A percentile compares a stretch with the other conserved stretches of the same genome.
Evolutionary conservation across 2,329 filamentous ascomycete species (phyloP).

Genomic region (Calycina herbarum): DNA sequence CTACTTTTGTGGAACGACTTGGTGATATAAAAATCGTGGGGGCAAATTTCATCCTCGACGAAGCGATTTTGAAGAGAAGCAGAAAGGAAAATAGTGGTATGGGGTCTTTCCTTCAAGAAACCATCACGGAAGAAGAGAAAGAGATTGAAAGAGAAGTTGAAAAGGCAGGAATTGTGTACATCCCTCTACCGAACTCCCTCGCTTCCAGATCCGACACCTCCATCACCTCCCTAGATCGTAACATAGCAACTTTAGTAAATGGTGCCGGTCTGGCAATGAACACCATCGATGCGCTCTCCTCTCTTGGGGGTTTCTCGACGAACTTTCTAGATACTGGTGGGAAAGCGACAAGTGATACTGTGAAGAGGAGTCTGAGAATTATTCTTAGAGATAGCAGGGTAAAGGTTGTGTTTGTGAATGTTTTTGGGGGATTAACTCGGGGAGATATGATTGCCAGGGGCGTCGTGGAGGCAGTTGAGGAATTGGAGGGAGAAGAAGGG

Average conservation of each 20-base stretch:
- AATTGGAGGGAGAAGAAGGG: constrained; percentile 48
- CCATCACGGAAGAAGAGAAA: constrained; percentile 47
- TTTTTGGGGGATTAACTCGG: constrained; percentile 60
- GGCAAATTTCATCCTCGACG: constrained; percentile 66
- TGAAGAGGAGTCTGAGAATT: constrained; percentile 73
- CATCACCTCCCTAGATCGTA: constrained; percentile 46
- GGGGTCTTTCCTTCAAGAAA: constrained; percentile 53
- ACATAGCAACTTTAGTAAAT: constrained; percentile 83
- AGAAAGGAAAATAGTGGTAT: constrained; percentile 61
- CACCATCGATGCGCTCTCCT: constrained; percentile 75
- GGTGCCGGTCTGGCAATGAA: constrained; percentile 91
- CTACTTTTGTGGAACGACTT: constrained; percentile 45
- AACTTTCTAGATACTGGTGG: constrained; percentile 92
- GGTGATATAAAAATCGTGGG: constrained; percentile 50
- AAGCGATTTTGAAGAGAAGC: constrained; percentile 62
- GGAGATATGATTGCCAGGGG: constrained; percentile 82
- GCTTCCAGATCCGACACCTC: not conserved
- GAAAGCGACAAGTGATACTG: constrained; percentile 80
- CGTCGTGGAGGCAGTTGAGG: constrained; percentile 69
- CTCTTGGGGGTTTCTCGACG: constrained; percentile 66
- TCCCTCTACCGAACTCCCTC: constrained; percentile 50
- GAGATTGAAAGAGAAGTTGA: constrained; percentile 62
- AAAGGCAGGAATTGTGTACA: constrained; percentile 75
- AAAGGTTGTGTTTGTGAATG: constrained; percentile 70
- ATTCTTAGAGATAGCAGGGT: constrained; percentile 72